A percentile compares a stretch with the other conserved stretches of the same genome.
Evolutionary conservation across 352 stramenopile genomes (phyloP).

Genomic region (Pythium aphanidermatum): DNA sequence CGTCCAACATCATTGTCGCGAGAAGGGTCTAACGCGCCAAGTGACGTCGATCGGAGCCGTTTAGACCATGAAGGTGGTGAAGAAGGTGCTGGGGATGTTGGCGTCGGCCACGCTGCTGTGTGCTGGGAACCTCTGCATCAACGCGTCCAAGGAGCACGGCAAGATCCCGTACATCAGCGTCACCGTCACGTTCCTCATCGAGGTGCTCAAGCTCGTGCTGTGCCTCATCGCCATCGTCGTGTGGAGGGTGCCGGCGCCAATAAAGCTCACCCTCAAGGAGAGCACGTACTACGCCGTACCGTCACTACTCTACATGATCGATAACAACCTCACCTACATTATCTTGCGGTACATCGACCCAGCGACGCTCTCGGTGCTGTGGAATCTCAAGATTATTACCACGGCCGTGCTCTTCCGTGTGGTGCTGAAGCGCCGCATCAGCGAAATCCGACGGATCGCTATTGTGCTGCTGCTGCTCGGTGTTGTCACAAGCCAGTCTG

Average conservation of each 20-base stretch:
- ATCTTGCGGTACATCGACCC: conserved; percentile 83
- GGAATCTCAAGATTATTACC: conserved; percentile 87
- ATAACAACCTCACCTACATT: conserved; percentile 88
- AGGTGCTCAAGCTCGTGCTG: conserved; percentile 71
- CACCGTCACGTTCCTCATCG: conserved; percentile 80
- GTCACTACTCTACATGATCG: conserved; percentile 81
- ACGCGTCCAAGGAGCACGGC: conserved; percentile 69
- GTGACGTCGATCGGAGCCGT: too few relatives aligned
- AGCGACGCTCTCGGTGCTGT: conserved; percentile 80
- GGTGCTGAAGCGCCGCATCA: conserved; percentile 66
- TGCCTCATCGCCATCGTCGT: conserved; percentile 37
- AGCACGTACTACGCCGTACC: conserved; percentile 72
- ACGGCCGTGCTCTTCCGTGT: conserved; percentile 81
- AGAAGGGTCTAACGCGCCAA: not conserved
- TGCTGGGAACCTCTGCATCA: conserved; percentile 80
- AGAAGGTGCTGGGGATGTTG: conserved; percentile 62
- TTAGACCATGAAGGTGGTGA: conserved; percentile 7
- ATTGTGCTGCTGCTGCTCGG: conserved; percentile 72
- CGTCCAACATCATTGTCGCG: not conserved
- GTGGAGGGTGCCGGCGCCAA: conserved; percentile 29
- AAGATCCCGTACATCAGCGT: conserved; percentile 79
- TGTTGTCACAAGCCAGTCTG: conserved; percentile 75
- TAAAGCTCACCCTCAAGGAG: conserved; percentile 44
- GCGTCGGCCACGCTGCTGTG: conserved; percentile 62
- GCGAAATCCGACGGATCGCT: conserved; percentile 65